These are phyloP conservation scores for Colletotrichum incanum DNA, from an alignment of 2,329 filamentous ascomycete genomes.

Conservation along the genomic window DNA sequence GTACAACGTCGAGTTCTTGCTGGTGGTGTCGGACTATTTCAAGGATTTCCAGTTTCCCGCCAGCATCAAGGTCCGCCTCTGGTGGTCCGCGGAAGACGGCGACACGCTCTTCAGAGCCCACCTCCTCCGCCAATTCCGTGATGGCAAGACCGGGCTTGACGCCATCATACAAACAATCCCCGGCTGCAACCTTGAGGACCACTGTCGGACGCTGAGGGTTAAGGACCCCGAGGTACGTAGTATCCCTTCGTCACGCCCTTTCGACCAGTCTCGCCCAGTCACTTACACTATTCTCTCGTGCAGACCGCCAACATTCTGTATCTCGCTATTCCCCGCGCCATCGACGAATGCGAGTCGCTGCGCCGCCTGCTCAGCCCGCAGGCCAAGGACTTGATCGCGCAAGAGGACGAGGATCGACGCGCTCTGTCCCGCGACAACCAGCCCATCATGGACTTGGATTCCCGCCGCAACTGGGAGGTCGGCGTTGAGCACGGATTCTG, in stretches of 20 bases:
- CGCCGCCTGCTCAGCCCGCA: background rate
- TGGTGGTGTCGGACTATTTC: background rate
- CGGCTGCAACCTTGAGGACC: background rate
- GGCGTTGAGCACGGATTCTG: background rate
- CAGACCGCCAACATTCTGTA: background rate
- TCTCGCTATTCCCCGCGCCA: background rate
- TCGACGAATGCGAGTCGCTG: background rate
- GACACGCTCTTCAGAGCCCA: background rate
- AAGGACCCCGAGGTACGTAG: background rate
- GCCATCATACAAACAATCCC: background rate
- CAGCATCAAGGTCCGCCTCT: background rate
- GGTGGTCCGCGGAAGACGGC: background rate
- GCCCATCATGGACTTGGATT: background rate
- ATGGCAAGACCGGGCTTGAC: background rate
- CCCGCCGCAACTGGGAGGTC: background rate
- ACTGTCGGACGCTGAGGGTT: no score
- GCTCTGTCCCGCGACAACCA: background rate
- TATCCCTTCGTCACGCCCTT: background rate
- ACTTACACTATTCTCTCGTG: background rate
- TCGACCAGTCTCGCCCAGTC: background rate
- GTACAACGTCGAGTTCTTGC: no score
- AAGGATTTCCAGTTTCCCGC: background rate
- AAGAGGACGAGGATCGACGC: background rate
- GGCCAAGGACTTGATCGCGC: background rate
- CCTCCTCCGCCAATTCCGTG: background rate